These are phyloP conservation scores for Acanthamoeba lenticulata DNA, from an alignment of 208 protist genomes.

Conservation along the genomic window DNA sequence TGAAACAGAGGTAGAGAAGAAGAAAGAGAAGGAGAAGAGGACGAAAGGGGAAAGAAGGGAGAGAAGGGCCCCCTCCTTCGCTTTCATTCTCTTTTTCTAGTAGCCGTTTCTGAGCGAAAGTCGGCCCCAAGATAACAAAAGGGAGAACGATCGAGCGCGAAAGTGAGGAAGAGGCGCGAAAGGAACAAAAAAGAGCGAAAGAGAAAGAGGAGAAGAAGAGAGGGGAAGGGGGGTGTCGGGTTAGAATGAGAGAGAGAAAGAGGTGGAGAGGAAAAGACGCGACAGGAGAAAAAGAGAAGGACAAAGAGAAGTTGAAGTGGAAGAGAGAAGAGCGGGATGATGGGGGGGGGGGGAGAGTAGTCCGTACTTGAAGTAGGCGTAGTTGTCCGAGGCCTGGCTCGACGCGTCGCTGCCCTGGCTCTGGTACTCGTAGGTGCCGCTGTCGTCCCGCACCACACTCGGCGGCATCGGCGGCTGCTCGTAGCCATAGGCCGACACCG, in stretches of 20 bases:
- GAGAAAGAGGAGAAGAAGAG: neutral
- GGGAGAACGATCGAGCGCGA: too few species aligned
- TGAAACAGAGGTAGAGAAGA: neutral
- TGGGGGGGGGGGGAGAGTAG: neutral
- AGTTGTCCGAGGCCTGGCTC: neutral
- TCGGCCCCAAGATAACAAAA: too few species aligned
- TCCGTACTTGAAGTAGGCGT: conserved; percentile 18
- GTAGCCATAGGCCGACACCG: neutral
- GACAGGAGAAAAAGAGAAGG: neutral
- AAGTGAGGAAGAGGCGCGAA: too few species aligned
- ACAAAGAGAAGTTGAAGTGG: neutral
- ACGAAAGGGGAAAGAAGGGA: neutral
- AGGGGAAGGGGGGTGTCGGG: neutral
- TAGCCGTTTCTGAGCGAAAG: neutral
- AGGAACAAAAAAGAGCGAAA: neutral
- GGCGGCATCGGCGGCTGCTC: neutral
- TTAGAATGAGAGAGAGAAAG: neutral
- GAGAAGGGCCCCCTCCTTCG: neutral
- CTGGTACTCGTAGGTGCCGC: neutral
- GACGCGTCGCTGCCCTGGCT: conserved; percentile 1
- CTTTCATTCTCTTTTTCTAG: too few species aligned
- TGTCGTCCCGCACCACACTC: neutral
- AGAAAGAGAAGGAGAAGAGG: neutral
- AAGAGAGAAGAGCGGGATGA: neutral
- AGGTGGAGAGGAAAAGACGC: neutral